Base-by-base conservation (phyloP, 179 eudicot species). In the Camellia oleifera region DNA sequence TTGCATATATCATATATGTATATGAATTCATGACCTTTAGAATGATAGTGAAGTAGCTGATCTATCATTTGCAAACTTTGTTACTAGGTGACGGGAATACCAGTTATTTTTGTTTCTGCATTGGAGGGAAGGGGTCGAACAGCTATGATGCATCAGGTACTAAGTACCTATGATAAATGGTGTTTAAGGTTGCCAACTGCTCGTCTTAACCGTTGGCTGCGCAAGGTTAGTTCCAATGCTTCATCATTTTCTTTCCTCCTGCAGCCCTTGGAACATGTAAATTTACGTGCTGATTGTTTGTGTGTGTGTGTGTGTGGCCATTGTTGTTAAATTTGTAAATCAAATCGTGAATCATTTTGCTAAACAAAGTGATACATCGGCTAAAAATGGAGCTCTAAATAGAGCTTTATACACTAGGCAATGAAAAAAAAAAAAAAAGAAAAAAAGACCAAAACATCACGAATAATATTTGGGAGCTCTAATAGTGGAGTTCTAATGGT, bases 121-220 rank as follows among this genome's bases (percentile, higher is more conserved):
- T 81, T 92, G 62, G 96, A 94, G 81, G 97, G 97, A 77, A 90
- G 78, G 80, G 98, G 99, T 13, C 90, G 94, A 71, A 70, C 82
- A 66, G 87, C 89, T 83, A 86, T 94, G 77, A 91, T 92, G 97
- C 86, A 76, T 72, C 91, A 96, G 82, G 92, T 94, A 61, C 82
- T 90, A 53, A 89, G 87, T 58, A 96, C 98, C 50, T 96, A 94
- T 58, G 94, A 92, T 76, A 96, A 89, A 82, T 96, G 99, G 99
- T 92, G 99, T 79, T 73, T 85, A 68, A 90, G 99, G 84, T 82
- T 96, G 82, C 77, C 99, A 46, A 96, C 99, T 67, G 91, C 98
- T 71, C 91, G 93, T 81, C 96, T 96, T 20, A 96, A 96, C 83
- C 94, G 97, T 63, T 96, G 99, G 97, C 83, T 96, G 78, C 89